Evolutionary conservation across 139 green algal species (phyloP).

Genomic region (Microglena sp.): DNA sequence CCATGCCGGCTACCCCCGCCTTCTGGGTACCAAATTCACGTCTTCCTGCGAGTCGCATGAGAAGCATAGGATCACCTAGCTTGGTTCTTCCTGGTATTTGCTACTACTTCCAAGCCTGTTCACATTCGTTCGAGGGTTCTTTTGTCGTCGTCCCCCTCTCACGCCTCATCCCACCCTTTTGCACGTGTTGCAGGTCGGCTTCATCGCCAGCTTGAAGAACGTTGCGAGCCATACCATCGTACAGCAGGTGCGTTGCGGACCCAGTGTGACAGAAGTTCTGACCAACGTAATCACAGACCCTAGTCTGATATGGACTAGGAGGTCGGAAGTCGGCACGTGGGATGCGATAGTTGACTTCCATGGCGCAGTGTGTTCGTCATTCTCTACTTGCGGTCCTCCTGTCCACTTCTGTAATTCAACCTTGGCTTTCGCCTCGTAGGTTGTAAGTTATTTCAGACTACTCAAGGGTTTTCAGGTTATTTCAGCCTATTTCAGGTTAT

Average conservation of each 20-base stretch:
- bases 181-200: constrained; percentile 67
- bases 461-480: no score
- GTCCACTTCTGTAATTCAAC: no score
- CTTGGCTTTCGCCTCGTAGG: no score
- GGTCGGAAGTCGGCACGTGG: neutral
- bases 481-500: no score
- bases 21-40: neutral
- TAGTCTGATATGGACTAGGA: neutral
- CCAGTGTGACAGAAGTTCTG: no score
- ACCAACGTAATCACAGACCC: no score
- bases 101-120: no score
- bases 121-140: no score
- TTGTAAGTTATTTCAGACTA: no score
- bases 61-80: neutral
- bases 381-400: no score
- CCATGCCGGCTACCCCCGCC: no score
- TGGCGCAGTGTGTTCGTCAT: constrained; percentile 1
- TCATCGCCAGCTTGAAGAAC: constrained; percentile 90
- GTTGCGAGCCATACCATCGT: constrained; percentile 84
- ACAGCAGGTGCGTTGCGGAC: constrained; percentile 56
- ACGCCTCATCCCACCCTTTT: neutral
- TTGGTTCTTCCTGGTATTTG: neutral
- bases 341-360: neutral
- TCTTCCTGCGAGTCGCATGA: neutral
- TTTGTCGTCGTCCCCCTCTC: neutral